phyloP scores from a whole-genome alignment of 2,329 filamentous ascomycete genomes.

The Didymella pinodella region DNA sequence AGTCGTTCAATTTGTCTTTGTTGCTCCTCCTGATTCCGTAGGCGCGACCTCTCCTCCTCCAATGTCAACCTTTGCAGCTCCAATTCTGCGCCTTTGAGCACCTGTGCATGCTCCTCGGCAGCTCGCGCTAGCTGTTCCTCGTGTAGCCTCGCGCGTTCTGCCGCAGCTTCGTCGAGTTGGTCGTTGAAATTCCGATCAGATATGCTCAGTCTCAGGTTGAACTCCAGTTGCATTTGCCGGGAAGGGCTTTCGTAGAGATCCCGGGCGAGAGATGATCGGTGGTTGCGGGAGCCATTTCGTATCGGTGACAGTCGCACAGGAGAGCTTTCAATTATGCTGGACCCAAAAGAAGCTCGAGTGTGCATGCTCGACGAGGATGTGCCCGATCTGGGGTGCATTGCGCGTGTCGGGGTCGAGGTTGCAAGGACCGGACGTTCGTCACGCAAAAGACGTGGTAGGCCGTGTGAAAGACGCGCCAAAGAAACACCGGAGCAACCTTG shows the following conservation, averaged over 20 bases:
- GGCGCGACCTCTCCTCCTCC: conserved; percentile 50
- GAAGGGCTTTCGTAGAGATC: conserved; percentile 46
- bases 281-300: conserved; percentile 36
- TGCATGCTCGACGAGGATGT: conserved; percentile 47
- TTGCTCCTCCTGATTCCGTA: conserved; percentile 47
- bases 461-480: conserved; percentile 25
- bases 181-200: conserved; percentile 61
- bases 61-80: conserved; percentile 60
- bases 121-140: conserved; percentile 71
- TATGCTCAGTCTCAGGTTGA: conserved; percentile 53
- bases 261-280: conserved; percentile 33
- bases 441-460: conserved; percentile 36
- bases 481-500: conserved; percentile 18
- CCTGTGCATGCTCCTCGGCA: conserved; percentile 70
- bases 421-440: conserved; percentile 11
- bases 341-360: conserved; percentile 43
- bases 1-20: conserved; percentile 52
- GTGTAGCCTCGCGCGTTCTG: conserved; percentile 70
- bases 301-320: conserved; percentile 45
- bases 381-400: conserved; percentile 46
- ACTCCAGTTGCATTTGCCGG: conserved; percentile 51
- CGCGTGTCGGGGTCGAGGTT: conserved; percentile 15
- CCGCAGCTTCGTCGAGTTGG: conserved; percentile 67
- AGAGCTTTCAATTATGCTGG: conserved; percentile 43
- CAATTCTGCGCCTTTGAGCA: conserved; percentile 64